Percentiles rank a stretch among this genome's conserved stretches.
These are phyloP conservation scores for Aciculosporium take DNA, from an alignment of 2,329 filamentous ascomycete genomes.

Conservation along the genomic window DNA sequence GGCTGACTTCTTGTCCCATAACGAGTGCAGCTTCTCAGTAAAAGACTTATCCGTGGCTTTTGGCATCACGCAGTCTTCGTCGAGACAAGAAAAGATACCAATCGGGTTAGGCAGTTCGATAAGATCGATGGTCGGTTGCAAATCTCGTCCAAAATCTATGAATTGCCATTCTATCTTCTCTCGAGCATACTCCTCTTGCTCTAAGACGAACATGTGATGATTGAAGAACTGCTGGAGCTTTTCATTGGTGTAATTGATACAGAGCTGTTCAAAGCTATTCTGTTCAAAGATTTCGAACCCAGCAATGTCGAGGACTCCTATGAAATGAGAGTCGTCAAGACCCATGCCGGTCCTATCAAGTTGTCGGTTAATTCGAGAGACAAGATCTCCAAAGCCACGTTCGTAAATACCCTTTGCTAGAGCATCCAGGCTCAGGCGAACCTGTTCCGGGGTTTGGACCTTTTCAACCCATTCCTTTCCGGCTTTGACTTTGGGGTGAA, in stretches of 20 bases:
- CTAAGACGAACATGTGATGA: slow-evolving; percentile 98
- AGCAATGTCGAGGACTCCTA: slow-evolving; percentile 95
- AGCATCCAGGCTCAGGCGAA: slow-evolving; percentile 77
- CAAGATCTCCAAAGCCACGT: slow-evolving; percentile 84
- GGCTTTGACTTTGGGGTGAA: slow-evolving; percentile 90
- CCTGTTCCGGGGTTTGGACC: slow-evolving; percentile 93
- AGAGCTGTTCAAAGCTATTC: slow-evolving; percentile 97
- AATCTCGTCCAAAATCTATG: slow-evolving; percentile 93
- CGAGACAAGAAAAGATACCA: slow-evolving; percentile 94
- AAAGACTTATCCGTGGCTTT: slow-evolving; percentile 96
- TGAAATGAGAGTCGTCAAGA: slow-evolving; percentile 84
- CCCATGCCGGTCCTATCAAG: slow-evolving; percentile 75
- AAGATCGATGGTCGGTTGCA: slow-evolving; percentile 94
- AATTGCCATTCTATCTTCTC: slow-evolving; percentile 99
- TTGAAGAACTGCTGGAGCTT: slow-evolving; percentile 99
- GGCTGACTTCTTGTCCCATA: slow-evolving; percentile 91
- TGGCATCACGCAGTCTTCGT: slow-evolving; percentile 97
- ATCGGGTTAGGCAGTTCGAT: slow-evolving; percentile 95
- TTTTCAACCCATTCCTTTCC: slow-evolving; percentile 98
- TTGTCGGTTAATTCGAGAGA: slow-evolving; percentile 80
- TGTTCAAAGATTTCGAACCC: slow-evolving; percentile 98
- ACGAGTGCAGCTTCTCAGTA: slow-evolving; percentile 88
- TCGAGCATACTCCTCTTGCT: slow-evolving; percentile 93
- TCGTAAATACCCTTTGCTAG: slow-evolving; percentile 96
- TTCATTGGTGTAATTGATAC: slow-evolving; percentile 99